Base-by-base conservation (phyloP, 192 early-diverging fungal species). In the Neocallimastix lanati region DNA sequence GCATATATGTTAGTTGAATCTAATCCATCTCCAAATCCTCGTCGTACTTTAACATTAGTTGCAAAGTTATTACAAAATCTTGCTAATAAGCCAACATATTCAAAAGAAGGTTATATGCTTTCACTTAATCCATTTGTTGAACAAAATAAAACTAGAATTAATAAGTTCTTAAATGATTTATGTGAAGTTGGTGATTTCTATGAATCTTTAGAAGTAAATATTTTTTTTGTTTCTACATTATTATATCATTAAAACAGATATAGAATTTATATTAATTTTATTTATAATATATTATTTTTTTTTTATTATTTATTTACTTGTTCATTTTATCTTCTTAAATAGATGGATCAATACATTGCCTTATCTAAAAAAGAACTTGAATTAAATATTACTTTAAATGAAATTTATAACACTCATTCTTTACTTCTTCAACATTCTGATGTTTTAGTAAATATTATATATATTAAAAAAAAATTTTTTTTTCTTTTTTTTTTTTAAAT, bases 261-360 rank as follows among this genome's bases (percentile, higher is more conserved):
- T n/a, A n/a, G n/a, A n/a, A n/a, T n/a, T n/a, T n/a, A n/a, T n/a
- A n/a, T n/a, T n/a, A n/a, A n/a, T n/a, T n/a, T n/a, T n/a, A n/a
- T n/a, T n/a, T n/a, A n/a, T n/a, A n/a, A n/a, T n/a, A n/a, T n/a
- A n/a, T n/a, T n/a, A n/a, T n/a, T n/a, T n/a, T n/a, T n/a, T n/a
- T n/a, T n/a, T n/a, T n/a, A n/a, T n/a, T n/a, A n/a, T n/a, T n/a
- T n/a, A n/a, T n/a, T n/a, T n/a, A n/a, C n/a, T n/a, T n/a, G n/a
- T n/a, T n/a, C n/a, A n/a, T n/a, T n/a, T n/a, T n/a, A n/a, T n/a
- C n/a, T n/a, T n/a, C n/a, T n/a, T n/a, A n/a, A n/a, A n/a, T n/a
- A 85, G 88, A 98, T 98, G 96, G 96, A 98, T 85, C 96, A 98
- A 86, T 96, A 98, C 81, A 93, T 96, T 83, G 95, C 95, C 0